Conservation (phyloP, 2,329 filamentous ascomycete species). For the Aspergillus sp. region DNA sequence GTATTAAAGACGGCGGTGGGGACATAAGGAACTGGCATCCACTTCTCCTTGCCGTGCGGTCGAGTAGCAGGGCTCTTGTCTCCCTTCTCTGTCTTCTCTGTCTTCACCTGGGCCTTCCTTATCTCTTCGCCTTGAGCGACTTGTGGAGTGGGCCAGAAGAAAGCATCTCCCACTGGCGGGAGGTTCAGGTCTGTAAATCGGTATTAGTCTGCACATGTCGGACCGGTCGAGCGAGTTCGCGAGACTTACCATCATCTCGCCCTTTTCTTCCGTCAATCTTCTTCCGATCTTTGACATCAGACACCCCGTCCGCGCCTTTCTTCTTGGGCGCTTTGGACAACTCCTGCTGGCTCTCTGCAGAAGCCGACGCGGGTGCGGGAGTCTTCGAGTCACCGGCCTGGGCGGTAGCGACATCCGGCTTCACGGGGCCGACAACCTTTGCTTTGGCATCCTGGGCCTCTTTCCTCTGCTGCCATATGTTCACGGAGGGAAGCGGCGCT, state of each 20-base stretch:
- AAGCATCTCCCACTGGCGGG: conserved; percentile 65
- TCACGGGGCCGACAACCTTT: conserved; percentile 29
- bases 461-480: conserved; percentile 75
- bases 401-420: conserved; percentile 11
- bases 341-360: conserved; percentile 31
- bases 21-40: conserved; percentile 73
- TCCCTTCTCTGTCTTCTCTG: conserved; percentile 49
- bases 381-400: conserved; percentile 19
- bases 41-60: conserved; percentile 64
- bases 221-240: conserved; percentile 4
- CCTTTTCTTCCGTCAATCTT: conserved; percentile 34
- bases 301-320: conserved; percentile 24
- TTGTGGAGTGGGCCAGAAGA: conserved; percentile 86
- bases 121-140: conserved; percentile 66
- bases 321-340: conserved; percentile 33
- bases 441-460: conserved; percentile 51
- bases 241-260: conserved; percentile 26
- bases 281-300: conserved; percentile 27
- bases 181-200: conserved; percentile 26
- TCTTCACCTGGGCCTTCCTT: conserved; percentile 60
- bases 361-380: conserved; percentile 17
- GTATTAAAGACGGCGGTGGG: conserved; percentile 83
- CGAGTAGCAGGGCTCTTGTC: conserved; percentile 52
- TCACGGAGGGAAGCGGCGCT: conserved; percentile 72
- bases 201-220: conserved; percentile 8